Evolutionary conservation across 306 rosid species (phyloP).

Genomic region (Lathyrus oleraceus): DNA sequence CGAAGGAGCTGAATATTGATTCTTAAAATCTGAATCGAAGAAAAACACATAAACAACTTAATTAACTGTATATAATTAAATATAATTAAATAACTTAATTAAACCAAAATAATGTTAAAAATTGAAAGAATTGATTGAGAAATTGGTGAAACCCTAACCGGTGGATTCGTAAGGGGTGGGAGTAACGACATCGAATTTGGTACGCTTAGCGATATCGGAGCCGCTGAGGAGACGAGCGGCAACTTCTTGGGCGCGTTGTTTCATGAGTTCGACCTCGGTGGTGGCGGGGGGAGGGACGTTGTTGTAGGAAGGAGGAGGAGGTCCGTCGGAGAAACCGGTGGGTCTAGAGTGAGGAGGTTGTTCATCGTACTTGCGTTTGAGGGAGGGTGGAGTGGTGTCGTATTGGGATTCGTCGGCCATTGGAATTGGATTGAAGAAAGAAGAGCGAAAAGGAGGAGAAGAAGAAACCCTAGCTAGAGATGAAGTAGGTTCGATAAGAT

Average conservation of each 20-base stretch:
- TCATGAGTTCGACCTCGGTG: constrained; percentile 76
- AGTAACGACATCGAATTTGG: constrained; percentile 77
- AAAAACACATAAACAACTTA: not conserved
- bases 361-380: constrained; percentile 30
- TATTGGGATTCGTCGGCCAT: constrained; percentile 30
- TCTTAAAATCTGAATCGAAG: constrained; percentile 53
- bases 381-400: constrained; percentile 11
- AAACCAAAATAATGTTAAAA: not conserved
- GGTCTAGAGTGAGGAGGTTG: not conserved
- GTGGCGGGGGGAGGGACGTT: constrained; percentile 25
- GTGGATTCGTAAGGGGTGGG: constrained; percentile 52
- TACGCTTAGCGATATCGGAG: constrained; percentile 66
- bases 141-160: constrained; percentile 55
- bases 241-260: constrained; percentile 93
- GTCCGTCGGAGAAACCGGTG: constrained; percentile 31
- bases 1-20: constrained; percentile 54
- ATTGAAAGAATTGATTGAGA: not conserved
- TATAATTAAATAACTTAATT: not conserved
- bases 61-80: not conserved
- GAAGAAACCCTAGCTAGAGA: not conserved
- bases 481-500: not conserved
- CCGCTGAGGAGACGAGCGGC: constrained; percentile 76
- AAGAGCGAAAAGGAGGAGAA: not conserved
- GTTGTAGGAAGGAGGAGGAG: constrained; percentile 28
- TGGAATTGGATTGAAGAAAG: constrained; percentile 4